Percentiles rank a stretch among this genome's conserved stretches.
These are phyloP conservation scores for Ettlia oleoabundans DNA, from an alignment of 139 green algal genomes.

Conservation along the genomic window DNA sequence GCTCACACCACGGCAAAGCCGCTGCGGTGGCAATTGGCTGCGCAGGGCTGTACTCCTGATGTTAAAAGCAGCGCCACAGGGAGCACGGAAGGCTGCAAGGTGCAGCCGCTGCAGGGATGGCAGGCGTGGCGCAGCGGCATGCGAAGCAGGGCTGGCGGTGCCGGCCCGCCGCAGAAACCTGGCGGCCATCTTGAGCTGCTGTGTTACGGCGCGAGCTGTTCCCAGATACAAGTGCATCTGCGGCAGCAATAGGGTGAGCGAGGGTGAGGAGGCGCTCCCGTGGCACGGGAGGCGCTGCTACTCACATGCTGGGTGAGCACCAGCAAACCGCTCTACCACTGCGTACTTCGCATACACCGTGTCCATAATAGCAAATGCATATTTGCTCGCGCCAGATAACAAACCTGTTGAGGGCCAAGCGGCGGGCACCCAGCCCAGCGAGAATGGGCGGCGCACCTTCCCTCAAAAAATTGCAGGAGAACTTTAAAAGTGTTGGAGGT, in stretches of 20 bases:
- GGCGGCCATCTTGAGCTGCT: constrained; percentile 8
- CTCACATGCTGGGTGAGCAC: too few relatives aligned
- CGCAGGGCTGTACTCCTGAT: too few relatives aligned
- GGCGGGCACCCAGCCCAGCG: too few relatives aligned
- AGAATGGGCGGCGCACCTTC: too few relatives aligned
- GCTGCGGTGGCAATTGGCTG: not conserved
- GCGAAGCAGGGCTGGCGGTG: not conserved
- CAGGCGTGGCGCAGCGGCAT: not conserved
- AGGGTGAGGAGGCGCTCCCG: too few relatives aligned
- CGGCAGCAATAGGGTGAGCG: not conserved
- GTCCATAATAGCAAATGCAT: too few relatives aligned
- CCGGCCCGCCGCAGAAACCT: not conserved
- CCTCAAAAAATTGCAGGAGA: too few relatives aligned
- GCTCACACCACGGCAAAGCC: not conserved
- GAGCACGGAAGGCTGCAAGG: not conserved
- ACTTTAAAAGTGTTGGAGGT: too few relatives aligned
- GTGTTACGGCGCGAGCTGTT: not conserved
- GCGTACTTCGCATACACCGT: too few relatives aligned
- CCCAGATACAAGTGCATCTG: not conserved
- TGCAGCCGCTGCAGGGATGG: not conserved
- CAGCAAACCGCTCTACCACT: too few relatives aligned
- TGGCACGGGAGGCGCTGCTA: too few relatives aligned
- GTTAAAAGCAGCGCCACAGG: too few relatives aligned
- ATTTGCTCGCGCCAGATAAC: not conserved
- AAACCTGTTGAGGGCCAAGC: not conserved